phyloP scores from a whole-genome alignment of 352 stramenopile species.

The Globisporangium iwayamae region DNA sequence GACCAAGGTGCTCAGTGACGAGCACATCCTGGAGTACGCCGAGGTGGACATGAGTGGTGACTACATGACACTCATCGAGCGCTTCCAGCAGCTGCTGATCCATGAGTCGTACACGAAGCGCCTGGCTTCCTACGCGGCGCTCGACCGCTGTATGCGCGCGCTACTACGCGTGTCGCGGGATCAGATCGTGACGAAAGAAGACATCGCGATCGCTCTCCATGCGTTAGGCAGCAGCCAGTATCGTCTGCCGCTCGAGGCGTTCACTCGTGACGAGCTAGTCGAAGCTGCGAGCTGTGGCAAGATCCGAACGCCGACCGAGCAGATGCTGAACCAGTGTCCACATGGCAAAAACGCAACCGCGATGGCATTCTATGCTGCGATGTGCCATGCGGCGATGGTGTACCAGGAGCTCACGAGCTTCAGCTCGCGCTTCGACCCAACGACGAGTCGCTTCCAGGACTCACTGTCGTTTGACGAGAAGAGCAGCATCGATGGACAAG shows the following conservation, averaged over 20 bases:
- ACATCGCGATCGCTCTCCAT: slow-evolving; percentile 52
- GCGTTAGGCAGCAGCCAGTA: slow-evolving; percentile 27
- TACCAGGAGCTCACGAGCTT: slow-evolving; percentile 65
- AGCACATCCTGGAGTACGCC: slow-evolving; percentile 40
- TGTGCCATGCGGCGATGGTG: slow-evolving; percentile 52
- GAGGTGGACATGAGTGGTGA: slow-evolving; percentile 68
- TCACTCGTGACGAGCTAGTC: slow-evolving; percentile 59
- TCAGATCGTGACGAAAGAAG: slow-evolving; percentile 63
- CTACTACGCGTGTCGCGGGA: slow-evolving; percentile 39
- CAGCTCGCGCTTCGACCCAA: slow-evolving; percentile 37
- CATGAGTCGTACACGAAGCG: slow-evolving; percentile 65
- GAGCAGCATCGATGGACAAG: slow-evolving; percentile 35
- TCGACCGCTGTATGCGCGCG: slow-evolving; percentile 63
- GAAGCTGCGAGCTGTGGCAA: slow-evolving; percentile 34
- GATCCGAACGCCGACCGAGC: slow-evolving; percentile 48
- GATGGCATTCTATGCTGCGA: slow-evolving; percentile 66
- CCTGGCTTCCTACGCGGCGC: slow-evolving; percentile 52
- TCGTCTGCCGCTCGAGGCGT: slow-evolving; percentile 54
- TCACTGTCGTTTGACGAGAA: slow-evolving; percentile 36
- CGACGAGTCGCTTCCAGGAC: slow-evolving; percentile 36
- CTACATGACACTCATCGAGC: slow-evolving; percentile 62
- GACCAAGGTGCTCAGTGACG: slow-evolving; percentile 38
- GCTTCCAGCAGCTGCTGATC: slow-evolving; percentile 62
- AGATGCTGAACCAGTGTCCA: slow-evolving; percentile 45
- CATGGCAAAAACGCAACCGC: slow-evolving; percentile 42